Evolutionary conservation across 2,329 filamentous ascomycete species (phyloP).

Genomic region (Cercospora zeina): DNA sequence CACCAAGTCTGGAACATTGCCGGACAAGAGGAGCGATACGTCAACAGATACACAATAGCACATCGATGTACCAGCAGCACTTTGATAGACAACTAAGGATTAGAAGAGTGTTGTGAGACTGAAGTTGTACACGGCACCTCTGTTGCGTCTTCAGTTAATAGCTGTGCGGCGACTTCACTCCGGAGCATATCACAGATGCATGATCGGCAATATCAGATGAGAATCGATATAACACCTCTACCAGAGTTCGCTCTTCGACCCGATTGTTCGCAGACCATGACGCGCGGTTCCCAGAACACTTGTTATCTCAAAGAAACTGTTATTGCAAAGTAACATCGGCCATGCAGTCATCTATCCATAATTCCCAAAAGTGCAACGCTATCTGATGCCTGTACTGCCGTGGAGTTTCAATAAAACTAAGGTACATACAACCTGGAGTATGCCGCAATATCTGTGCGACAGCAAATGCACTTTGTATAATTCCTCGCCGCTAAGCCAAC

Average conservation of each 20-base stretch:
- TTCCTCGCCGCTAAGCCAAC: constrained; percentile 95
- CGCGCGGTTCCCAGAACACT: too few species aligned
- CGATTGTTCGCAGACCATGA: too few species aligned
- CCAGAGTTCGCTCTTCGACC: too few species aligned
- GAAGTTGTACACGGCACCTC: too few species aligned
- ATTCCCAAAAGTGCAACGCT: not conserved
- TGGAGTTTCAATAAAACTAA: constrained; percentile 37
- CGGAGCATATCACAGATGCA: too few species aligned
- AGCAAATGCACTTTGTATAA: constrained; percentile 94
- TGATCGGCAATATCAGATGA: too few species aligned
- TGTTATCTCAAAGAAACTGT: too few species aligned
- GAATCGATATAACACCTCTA: too few species aligned
- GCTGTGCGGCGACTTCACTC: too few species aligned
- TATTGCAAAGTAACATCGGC: not conserved
- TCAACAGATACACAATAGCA: not conserved
- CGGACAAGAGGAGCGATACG: not conserved
- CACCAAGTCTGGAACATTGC: not conserved
- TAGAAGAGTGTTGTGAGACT: too few species aligned
- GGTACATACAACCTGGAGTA: constrained; percentile 93
- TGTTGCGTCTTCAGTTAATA: too few species aligned
- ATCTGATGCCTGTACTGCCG: not conserved
- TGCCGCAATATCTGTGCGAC: constrained; percentile 80
- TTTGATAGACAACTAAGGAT: too few species aligned
- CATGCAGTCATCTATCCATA: not conserved
- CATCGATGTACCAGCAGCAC: not conserved